Conservation (phyloP, 768 basidiomycete species). For the Boletus insuetus region DNA sequence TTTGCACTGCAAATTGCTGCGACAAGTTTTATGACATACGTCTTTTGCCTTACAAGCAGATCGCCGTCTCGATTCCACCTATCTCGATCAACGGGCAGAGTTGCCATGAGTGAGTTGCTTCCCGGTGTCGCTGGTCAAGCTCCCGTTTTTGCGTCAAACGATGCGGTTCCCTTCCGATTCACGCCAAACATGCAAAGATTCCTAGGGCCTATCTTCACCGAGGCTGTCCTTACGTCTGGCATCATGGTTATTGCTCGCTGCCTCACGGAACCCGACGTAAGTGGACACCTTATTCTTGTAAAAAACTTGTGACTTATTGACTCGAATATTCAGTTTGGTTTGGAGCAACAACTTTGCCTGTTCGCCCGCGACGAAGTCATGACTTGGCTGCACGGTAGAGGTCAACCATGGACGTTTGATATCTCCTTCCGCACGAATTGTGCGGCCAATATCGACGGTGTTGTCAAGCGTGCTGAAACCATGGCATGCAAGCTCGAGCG, state of each 20-base stretch:
- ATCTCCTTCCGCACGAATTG: slow-evolving; percentile 54
- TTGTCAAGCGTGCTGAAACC: slow-evolving; percentile 77
- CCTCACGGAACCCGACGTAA: slow-evolving; percentile 88
- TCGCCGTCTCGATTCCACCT: slow-evolving; percentile 83
- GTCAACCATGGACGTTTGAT: slow-evolving; percentile 58
- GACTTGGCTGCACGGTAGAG: slow-evolving; percentile 63
- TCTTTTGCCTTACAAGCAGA: slow-evolving; percentile 80
- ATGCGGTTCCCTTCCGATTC: slow-evolving; percentile 94
- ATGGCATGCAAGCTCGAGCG: slow-evolving; percentile 87
- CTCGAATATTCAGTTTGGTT: slow-evolving; percentile 60
- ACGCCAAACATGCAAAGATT: slow-evolving; percentile 97
- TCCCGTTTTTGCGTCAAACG: slow-evolving; percentile 71
- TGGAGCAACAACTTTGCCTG: slow-evolving; percentile 88
- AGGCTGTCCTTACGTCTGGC: slow-evolving; percentile 83
- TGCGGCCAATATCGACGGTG: slow-evolving; percentile 58
- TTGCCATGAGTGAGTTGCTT: slow-evolving; percentile 90
- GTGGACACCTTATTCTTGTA: slow-evolving; percentile 12
- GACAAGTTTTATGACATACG: slow-evolving; percentile 88
- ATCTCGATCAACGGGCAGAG: slow-evolving; percentile 83
- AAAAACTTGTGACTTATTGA: background rate
- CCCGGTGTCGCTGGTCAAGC: slow-evolving; percentile 58
- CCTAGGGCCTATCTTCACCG: slow-evolving; percentile 82
- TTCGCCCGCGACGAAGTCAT: slow-evolving; percentile 93
- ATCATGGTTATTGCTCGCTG: slow-evolving; percentile 90
- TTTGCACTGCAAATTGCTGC: slow-evolving; percentile 89